Percentiles rank a stretch among this genome's conserved stretches.
phyloP scores from a whole-genome alignment of 768 basidiomycete genomes.

The Multifurca ochricompacta region DNA sequence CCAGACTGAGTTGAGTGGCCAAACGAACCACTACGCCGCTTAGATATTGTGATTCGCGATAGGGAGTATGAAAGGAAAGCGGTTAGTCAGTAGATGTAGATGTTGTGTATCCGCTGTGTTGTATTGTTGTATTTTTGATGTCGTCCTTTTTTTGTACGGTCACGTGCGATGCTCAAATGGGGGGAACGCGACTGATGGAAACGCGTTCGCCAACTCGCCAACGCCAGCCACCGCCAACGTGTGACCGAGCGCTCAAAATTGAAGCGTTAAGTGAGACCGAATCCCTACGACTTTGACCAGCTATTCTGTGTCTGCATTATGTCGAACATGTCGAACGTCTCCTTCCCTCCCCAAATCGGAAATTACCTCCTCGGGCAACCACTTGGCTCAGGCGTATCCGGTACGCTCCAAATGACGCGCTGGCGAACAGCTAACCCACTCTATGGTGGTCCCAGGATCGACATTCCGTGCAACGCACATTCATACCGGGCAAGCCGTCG shows the following conservation, averaged over 20 bases:
- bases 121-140: no score
- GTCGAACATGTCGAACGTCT: slow-evolving; percentile 4
- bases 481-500: slow-evolving; percentile 50
- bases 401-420: slow-evolving; percentile 29
- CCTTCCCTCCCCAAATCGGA: slow-evolving; percentile 36
- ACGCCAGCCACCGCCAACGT: no score
- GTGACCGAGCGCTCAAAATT: no score
- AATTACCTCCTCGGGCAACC: slow-evolving; percentile 54
- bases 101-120: no score
- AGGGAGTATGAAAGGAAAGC: no score
- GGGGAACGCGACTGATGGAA: no score
- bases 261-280: background rate
- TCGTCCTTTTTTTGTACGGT: no score
- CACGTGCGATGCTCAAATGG: no score
- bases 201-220: no score
- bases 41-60: background rate
- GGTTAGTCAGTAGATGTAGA: no score
- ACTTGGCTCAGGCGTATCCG: slow-evolving; percentile 70
- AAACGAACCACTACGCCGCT: slow-evolving; percentile 39
- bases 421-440: background rate
- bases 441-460: slow-evolving; percentile 42
- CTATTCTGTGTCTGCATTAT: background rate
- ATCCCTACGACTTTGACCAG: background rate
- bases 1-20: slow-evolving; percentile 48
- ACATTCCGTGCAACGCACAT: slow-evolving; percentile 59